These are phyloP conservation scores for Arthrobotrys megalospora DNA, from an alignment of 2,329 filamentous ascomycete genomes.

Conservation along the genomic window DNA sequence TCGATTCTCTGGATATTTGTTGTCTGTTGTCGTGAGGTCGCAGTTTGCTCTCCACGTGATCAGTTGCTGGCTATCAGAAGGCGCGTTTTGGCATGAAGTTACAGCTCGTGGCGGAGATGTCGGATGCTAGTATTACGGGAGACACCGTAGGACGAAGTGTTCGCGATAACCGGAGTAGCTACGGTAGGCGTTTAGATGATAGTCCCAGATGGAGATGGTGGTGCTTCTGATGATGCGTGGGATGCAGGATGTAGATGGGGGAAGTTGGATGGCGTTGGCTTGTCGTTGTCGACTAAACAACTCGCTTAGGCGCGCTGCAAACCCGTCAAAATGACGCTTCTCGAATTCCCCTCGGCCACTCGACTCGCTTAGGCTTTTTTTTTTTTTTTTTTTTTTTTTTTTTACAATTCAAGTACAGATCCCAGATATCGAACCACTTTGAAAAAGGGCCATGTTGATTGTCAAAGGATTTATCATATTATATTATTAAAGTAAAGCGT, in stretches of 20 bases:
- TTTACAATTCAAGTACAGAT: too few species aligned
- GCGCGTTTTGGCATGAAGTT: slow-evolving; percentile 39
- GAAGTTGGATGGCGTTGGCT: slow-evolving; percentile 40
- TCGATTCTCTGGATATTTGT: not conserved
- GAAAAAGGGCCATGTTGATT: too few species aligned
- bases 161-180: not conserved
- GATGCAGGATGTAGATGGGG: slow-evolving; percentile 37
- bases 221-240: slow-evolving; percentile 10
- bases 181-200: not conserved
- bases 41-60: slow-evolving; percentile 43
- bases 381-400: too few species aligned
- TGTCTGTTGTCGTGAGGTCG: slow-evolving; percentile 6
- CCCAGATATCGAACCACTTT: too few species aligned
- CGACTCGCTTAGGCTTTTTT: too few species aligned
- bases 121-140: not conserved
- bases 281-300: slow-evolving; percentile 30
- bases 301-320: slow-evolving; percentile 49
- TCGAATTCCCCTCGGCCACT: not conserved
- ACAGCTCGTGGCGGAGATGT: slow-evolving; percentile 2
- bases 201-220: slow-evolving; percentile 20
- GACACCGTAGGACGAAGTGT: not conserved
- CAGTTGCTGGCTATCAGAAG: slow-evolving; percentile 18
- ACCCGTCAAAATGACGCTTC: slow-evolving; percentile 35
- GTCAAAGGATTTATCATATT: too few species aligned
- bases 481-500: too few species aligned